These are phyloP conservation scores for Pseudonitzschia delicatissima DNA, from an alignment of 108 stramenopile species.

Conservation along the genomic window DNA sequence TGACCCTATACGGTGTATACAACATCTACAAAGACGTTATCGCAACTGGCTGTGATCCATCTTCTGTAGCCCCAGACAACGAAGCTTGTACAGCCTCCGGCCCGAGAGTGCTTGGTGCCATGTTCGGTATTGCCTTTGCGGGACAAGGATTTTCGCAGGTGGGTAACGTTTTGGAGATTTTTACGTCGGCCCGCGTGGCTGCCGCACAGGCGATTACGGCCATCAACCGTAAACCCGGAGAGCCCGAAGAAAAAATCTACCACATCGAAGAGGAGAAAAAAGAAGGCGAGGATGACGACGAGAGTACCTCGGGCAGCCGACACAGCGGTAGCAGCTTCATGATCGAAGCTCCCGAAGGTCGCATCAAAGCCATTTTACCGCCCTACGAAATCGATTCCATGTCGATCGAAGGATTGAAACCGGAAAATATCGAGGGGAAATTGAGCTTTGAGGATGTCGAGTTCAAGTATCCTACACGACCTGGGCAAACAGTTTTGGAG, in stretches of 20 bases:
- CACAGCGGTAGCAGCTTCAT: not conserved
- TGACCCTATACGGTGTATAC: slow-evolving; percentile 67
- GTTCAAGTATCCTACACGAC: slow-evolving; percentile 56
- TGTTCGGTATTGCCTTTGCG: slow-evolving; percentile 72
- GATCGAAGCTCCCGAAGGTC: slow-evolving; percentile 15
- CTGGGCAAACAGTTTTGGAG: slow-evolving; percentile 37
- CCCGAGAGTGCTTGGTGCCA: slow-evolving; percentile 63
- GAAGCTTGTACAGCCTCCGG: slow-evolving; percentile 45
- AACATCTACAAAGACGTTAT: slow-evolving; percentile 57
- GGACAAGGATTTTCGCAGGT: slow-evolving; percentile 65
- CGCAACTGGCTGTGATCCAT: slow-evolving; percentile 63
- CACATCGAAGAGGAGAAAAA: slow-evolving; percentile 23
- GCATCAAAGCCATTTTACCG: slow-evolving; percentile 40
- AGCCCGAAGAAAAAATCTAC: slow-evolving; percentile 31
- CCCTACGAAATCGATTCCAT: slow-evolving; percentile 61
- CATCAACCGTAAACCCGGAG: slow-evolving; percentile 53
- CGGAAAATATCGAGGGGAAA: slow-evolving; percentile 47
- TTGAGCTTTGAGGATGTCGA: slow-evolving; percentile 58
- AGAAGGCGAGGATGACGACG: slow-evolving; percentile 7
- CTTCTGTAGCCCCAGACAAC: slow-evolving; percentile 32
- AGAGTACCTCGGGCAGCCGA: not conserved
- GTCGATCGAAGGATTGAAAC: slow-evolving; percentile 34
- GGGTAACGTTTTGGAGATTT: slow-evolving; percentile 59
- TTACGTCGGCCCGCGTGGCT: slow-evolving; percentile 56
- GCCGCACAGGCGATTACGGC: slow-evolving; percentile 46